These are phyloP conservation scores for Austroboletus festivus DNA, from an alignment of 768 basidiomycete species.

Conservation along the genomic window DNA sequence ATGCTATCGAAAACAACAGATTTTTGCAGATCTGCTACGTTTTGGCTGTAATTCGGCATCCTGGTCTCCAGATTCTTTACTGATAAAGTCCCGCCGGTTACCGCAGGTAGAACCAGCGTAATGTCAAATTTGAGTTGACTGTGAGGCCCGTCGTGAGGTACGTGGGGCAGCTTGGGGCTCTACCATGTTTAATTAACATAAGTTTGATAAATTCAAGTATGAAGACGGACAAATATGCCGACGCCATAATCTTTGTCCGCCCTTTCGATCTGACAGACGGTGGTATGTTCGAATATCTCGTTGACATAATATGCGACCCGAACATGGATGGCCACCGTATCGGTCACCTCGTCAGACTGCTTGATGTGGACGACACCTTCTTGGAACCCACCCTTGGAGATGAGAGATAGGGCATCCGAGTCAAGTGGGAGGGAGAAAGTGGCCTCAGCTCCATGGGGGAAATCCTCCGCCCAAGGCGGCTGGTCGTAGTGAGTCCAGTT, in stretches of 20 bases:
- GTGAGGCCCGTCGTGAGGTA: not conserved
- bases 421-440: conserved; percentile 30
- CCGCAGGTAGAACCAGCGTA: conserved; percentile 37
- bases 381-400: conserved; percentile 29
- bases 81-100: conserved; percentile 18
- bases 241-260: conserved; percentile 24
- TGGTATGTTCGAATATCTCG: conserved; percentile 18
- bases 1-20: conserved; percentile 38
- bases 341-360: conserved; percentile 26
- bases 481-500: conserved; percentile 26
- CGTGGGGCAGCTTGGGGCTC: conserved; percentile 27
- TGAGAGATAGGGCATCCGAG: conserved; percentile 29
- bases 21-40: conserved; percentile 33
- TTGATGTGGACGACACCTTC: conserved; percentile 27
- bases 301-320: conserved; percentile 22
- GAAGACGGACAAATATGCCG: conserved; percentile 33
- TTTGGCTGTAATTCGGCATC: conserved; percentile 38
- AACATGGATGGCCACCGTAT: conserved; percentile 30
- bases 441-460: conserved; percentile 26
- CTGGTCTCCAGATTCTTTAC: conserved; percentile 45
- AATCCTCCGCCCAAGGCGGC: conserved; percentile 20
- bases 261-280: conserved; percentile 31
- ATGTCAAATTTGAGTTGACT: conserved; percentile 34
- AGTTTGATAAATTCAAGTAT: not conserved
- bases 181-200: conserved; percentile 10